phyloP scores from a whole-genome alignment of 73 alveolate species.

The Paramecium biaurelia region DNA sequence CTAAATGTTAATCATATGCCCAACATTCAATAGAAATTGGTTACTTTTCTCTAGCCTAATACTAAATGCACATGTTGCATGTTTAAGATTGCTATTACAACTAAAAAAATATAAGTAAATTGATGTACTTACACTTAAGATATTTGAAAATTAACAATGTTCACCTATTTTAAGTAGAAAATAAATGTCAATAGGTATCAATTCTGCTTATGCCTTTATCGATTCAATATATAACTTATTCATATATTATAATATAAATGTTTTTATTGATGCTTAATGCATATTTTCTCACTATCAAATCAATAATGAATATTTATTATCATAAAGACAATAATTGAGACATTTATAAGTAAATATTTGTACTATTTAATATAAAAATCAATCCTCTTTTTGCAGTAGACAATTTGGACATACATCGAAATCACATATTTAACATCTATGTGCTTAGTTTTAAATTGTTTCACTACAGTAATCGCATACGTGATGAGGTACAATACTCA shows the following conservation, averaged over 20 bases:
- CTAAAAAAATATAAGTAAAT: background rate
- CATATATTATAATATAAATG: background rate
- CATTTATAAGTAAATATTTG: background rate
- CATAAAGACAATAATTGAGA: background rate
- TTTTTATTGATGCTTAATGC: background rate
- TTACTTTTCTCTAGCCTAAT: background rate
- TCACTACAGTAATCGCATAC: slow-evolving; percentile 37
- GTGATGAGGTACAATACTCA: background rate
- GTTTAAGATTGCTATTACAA: background rate
- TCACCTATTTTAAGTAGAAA: background rate
- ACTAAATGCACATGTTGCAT: background rate
- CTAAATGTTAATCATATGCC: slow-evolving; percentile 30
- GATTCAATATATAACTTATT: slow-evolving; percentile 20
- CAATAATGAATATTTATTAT: background rate
- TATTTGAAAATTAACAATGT: background rate
- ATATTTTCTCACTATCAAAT: background rate
- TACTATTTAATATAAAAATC: background rate
- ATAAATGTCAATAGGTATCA: slow-evolving; percentile 23
- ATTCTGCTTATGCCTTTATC: background rate
- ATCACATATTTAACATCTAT: slow-evolving; percentile 22
- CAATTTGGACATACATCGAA: slow-evolving; percentile 23
- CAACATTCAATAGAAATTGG: background rate
- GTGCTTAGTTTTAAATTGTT: background rate
- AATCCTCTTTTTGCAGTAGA: slow-evolving; percentile 5
- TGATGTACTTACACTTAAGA: background rate